Base-by-base conservation (phyloP, 202 grass and related monocot species). In the Saccharum hybrid region DNA sequence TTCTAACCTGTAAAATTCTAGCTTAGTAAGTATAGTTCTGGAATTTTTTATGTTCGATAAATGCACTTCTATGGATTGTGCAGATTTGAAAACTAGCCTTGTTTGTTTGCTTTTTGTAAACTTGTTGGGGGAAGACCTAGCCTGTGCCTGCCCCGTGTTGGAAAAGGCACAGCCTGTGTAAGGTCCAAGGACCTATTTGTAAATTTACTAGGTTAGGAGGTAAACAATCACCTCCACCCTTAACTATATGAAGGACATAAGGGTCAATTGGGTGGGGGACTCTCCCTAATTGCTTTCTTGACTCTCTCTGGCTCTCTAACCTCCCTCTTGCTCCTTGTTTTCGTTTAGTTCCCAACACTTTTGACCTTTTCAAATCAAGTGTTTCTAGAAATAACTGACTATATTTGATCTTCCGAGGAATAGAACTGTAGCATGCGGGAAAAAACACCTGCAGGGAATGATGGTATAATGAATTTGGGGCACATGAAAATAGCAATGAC, bases 101-200 rank as follows among this genome's bases (percentile, higher is more conserved):
- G 69, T 72, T 71, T 45, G 41, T 49, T 72, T 72, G 42, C 13
- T 49, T 72, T 77, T 41, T 45, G 59, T 8, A 77, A 63, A 43
- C 18, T 56, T 56, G 52, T 56, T n/a, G 18, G 6, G 51, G 51
- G 51, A 54, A 54, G 51, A 0, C 51, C 51, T 54, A 54, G 51
- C 51, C 51, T 54, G 51, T 54, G 51, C 16, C 51, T 54, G 19
- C 51, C 16, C 16, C 6, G 6, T 52, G 48, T 52, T 52, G 15
- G 7, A 52, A 52, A 18, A 54, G 51, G 48, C 48, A 54, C 51
- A 19, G 16, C 51, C 16, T 54, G 51, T 54, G 51, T 54, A 54
- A 19, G 16, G 51, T 54, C 51, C 51, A 54, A 7, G 51, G 51
- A 54, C 51, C 16, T 54, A 19, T 54, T 54, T 54, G 16, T 54